Conservation (phyloP, 257 asterid species). For the Misopates orontium region DNA sequence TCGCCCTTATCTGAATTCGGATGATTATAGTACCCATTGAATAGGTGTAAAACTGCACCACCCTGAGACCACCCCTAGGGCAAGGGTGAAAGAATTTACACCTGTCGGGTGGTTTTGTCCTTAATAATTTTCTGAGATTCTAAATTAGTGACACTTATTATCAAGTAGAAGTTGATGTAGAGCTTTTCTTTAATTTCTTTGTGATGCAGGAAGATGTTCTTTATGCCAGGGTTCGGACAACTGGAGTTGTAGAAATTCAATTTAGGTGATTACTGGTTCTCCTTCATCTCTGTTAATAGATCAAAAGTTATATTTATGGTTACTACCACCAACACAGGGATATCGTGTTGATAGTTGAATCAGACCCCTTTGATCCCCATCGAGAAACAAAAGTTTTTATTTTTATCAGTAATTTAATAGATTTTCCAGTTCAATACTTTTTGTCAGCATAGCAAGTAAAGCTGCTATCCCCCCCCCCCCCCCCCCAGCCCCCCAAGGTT, state of each 20-base stretch:
- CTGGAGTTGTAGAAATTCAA: conserved; percentile 97
- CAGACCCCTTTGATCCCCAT: background rate
- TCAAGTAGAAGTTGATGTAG: background rate
- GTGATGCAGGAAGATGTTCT: conserved; percentile 93
- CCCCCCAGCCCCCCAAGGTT: too few species aligned
- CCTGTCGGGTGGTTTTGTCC: too few species aligned
- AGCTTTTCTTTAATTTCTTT: conserved; percentile 29
- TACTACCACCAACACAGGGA: conserved; percentile 15
- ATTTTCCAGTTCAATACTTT: background rate
- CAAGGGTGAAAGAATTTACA: too few species aligned
- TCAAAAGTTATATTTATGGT: background rate
- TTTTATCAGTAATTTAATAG: background rate
- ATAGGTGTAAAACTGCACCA: too few species aligned
- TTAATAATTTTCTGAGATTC: too few species aligned
- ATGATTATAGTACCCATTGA: background rate
- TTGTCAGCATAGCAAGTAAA: background rate
- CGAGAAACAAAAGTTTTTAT: background rate
- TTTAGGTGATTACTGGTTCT: conserved; percentile 72
- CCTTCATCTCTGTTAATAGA: conserved; percentile 12
- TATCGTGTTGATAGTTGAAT: conserved; percentile 17
- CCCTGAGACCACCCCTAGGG: too few species aligned
- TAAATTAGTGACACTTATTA: too few species aligned
- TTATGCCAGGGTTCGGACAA: conserved; percentile 96
- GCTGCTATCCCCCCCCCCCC: background rate
- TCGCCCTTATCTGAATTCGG: conserved; percentile 1